These are phyloP conservation scores for Passalora sequoiae DNA, from an alignment of 2,329 filamentous ascomycete genomes.

Conservation along the genomic window DNA sequence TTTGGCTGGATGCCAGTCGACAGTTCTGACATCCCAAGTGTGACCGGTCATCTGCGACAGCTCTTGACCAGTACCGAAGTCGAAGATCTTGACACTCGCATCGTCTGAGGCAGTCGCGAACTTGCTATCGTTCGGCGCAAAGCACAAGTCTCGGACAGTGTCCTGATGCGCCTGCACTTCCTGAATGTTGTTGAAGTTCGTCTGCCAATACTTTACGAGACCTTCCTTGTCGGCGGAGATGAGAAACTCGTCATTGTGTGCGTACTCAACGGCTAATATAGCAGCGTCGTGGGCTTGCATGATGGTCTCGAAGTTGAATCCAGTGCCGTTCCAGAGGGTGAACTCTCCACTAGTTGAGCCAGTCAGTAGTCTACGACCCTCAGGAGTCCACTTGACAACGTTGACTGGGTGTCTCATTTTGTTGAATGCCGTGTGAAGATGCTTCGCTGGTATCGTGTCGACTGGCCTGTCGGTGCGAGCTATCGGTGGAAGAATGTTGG, in stretches of 20 bases:
- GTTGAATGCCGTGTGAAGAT: constrained; percentile 95
- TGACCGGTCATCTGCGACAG: constrained; percentile 86
- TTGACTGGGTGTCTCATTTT: constrained; percentile 98
- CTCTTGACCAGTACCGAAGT: constrained; percentile 80
- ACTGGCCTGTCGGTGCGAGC: constrained; percentile 69
- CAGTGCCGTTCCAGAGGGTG: constrained; percentile 96
- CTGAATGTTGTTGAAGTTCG: constrained; percentile 98
- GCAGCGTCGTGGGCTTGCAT: constrained; percentile 94
- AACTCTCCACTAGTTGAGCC: constrained; percentile 97
- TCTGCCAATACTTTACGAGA: constrained; percentile 96
- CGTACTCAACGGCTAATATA: constrained; percentile 78
- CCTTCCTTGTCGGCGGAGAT: constrained; percentile 94
- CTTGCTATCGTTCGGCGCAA: constrained; percentile 89
- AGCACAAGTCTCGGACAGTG: constrained; percentile 84
- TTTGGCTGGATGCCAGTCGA: constrained; percentile 96
- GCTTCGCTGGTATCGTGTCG: constrained; percentile 87
- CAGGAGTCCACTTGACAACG: constrained; percentile 94
- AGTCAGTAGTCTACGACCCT: constrained; percentile 84
- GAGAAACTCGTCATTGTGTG: constrained; percentile 94
- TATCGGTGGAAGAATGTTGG: constrained; percentile 84
- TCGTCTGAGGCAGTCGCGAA: constrained; percentile 97
- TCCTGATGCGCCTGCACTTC: constrained; percentile 87
- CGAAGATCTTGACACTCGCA: constrained; percentile 87
- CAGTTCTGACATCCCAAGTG: constrained; percentile 94
- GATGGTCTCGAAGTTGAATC: constrained; percentile 99